Percentiles rank a stretch among this genome's conserved stretches.
Conservation (phyloP, 75 land plant genomes). For the Selaginella tamariscina region DNA sequence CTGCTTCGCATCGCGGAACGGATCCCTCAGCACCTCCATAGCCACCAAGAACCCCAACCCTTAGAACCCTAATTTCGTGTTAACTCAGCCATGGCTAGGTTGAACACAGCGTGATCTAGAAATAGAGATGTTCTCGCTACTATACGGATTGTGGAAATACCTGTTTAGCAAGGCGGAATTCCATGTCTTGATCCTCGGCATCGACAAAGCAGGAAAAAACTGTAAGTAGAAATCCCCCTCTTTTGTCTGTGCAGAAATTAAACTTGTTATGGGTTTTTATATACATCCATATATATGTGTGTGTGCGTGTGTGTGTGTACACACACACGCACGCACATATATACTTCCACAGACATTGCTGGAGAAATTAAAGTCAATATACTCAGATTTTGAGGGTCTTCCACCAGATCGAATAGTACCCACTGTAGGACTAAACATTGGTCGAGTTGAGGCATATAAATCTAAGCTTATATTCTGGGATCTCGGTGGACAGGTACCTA, state of each 20-base stretch:
- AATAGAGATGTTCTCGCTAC: constrained; percentile 14
- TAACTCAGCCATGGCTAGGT: constrained; percentile 1
- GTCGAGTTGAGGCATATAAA: constrained; percentile 70
- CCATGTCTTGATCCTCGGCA: constrained; percentile 22
- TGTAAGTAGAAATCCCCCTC: too few species aligned
- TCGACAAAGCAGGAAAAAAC: constrained; percentile 21
- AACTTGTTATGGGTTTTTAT: too few species aligned
- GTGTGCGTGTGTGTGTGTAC: too few species aligned
- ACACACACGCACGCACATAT: too few species aligned
- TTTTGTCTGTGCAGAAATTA: too few species aligned
- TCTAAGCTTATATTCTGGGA: constrained; percentile 95
- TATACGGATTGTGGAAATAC: constrained; percentile 22
- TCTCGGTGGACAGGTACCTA: constrained; percentile 82
- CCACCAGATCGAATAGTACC: constrained; percentile 95
- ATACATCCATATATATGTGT: too few species aligned
- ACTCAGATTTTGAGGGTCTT: constrained; percentile 67
- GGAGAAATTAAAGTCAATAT: constrained; percentile 71
- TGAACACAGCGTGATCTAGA: not conserved
- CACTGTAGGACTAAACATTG: constrained; percentile 93
- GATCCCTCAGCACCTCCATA: not conserved
- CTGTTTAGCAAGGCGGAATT: constrained; percentile 16
- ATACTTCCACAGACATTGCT: constrained; percentile 55
- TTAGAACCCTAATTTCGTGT: not conserved
- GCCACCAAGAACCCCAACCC: not conserved
- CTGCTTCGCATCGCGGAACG: not conserved